Conservation (phyloP, 2,329 filamentous ascomycete genomes). For the Didymella sp. region DNA sequence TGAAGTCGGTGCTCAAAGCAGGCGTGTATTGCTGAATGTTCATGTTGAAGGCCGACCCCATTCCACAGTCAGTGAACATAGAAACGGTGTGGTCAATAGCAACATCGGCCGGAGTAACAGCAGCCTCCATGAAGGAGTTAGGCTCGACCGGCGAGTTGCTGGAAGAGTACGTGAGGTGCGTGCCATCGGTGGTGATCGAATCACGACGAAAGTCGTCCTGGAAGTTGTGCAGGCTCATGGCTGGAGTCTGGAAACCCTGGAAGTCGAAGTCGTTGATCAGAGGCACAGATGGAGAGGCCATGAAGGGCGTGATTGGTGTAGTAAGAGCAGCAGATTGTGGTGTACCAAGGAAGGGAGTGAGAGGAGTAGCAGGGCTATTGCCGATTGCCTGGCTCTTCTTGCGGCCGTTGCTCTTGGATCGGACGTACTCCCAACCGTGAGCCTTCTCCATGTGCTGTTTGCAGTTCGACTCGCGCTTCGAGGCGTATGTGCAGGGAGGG, state of each 20-base stretch:
- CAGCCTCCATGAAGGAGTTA: slow-evolving; percentile 51
- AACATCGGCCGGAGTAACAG: slow-evolving; percentile 54
- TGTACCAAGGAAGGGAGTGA: slow-evolving; percentile 48
- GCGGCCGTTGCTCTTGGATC: slow-evolving; percentile 85
- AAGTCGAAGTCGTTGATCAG: slow-evolving; percentile 44
- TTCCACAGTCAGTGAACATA: slow-evolving; percentile 59
- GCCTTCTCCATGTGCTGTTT: slow-evolving; percentile 99
- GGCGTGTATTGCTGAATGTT: slow-evolving; percentile 64
- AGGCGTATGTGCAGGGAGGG: slow-evolving; percentile 87
- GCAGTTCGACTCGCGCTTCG: slow-evolving; percentile 95
- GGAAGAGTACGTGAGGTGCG: slow-evolving; percentile 50
- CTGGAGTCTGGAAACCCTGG: slow-evolving; percentile 45
- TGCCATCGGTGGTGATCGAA: slow-evolving; percentile 47
- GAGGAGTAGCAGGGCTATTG: slow-evolving; percentile 40
- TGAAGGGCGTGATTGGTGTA: slow-evolving; percentile 50
- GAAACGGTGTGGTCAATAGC: slow-evolving; percentile 69
- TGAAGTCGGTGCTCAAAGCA: slow-evolving; percentile 43
- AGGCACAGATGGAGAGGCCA: slow-evolving; percentile 52
- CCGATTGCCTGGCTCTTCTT: slow-evolving; percentile 42
- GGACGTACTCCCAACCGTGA: slow-evolving; percentile 87
- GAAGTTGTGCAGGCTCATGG: slow-evolving; percentile 37
- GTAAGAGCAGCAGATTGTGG: slow-evolving; percentile 44
- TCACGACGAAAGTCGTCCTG: slow-evolving; percentile 48
- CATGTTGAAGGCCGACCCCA: slow-evolving; percentile 67
- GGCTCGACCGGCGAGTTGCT: slow-evolving; percentile 51